Percentiles rank a stretch among this genome's conserved stretches.
phyloP scores from a whole-genome alignment of 2,329 filamentous ascomycete genomes.

The Penicillium expansum region DNA sequence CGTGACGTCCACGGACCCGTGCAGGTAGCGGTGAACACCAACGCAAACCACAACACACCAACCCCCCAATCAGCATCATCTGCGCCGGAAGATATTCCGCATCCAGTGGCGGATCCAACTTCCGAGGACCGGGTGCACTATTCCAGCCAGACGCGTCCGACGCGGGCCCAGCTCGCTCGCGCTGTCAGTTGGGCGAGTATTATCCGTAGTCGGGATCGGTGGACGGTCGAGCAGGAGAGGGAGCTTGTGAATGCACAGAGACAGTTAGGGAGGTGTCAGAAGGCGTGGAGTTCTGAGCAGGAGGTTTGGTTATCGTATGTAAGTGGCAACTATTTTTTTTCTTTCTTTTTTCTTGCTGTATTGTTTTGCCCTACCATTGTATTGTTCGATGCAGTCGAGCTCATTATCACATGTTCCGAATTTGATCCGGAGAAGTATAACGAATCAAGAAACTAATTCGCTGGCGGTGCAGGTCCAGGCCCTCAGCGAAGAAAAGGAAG shows the following conservation, averaged over 20 bases:
- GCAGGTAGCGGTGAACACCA: conserved; percentile 27
- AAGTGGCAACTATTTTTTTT: conserved; percentile 13
- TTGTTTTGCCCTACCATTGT: not conserved
- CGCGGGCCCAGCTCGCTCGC: conserved; percentile 20
- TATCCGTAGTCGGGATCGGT: conserved; percentile 27
- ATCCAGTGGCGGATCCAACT: conserved; percentile 6
- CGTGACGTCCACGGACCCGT: conserved; percentile 18
- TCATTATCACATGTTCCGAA: not conserved
- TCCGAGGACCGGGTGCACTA: conserved; percentile 12
- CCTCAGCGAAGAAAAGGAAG: conserved; percentile 34
- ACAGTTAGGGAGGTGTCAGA: conserved; percentile 35
- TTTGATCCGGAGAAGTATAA: not conserved
- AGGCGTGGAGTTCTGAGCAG: conserved; percentile 38
- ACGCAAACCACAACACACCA: not conserved
- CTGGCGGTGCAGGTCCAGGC: conserved; percentile 27
- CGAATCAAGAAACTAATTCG: not conserved
- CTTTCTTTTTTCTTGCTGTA: not conserved
- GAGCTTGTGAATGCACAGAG: conserved; percentile 28
- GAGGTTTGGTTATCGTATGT: conserved; percentile 37
- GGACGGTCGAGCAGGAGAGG: conserved; percentile 31
- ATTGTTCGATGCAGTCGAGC: not conserved
- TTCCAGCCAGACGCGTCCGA: conserved; percentile 11
- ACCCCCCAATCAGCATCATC: not conserved
- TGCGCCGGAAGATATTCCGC: not conserved
- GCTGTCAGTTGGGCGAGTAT: conserved; percentile 34